phyloP scores from a whole-genome alignment of 208 protist species.

The Trypanosoma boissoni region DNA sequence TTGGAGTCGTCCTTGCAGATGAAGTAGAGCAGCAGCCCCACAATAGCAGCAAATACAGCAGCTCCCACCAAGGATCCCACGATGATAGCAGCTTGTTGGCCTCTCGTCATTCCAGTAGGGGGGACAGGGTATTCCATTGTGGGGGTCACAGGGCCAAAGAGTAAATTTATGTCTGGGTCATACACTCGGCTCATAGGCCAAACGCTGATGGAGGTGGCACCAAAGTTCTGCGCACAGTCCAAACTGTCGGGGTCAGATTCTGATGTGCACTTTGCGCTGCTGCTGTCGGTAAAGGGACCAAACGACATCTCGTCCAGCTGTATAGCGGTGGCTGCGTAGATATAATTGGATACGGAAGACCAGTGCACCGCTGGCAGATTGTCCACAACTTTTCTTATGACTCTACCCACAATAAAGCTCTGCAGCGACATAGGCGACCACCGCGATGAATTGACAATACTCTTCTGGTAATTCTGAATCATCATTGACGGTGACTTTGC shows the following conservation, averaged over 20 bases:
- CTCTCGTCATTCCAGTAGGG: conserved; percentile 9
- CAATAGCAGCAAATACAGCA: conserved; percentile 5
- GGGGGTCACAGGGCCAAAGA: conserved; percentile 23
- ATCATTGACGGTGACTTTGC: conserved; percentile 5
- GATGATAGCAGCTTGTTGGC: conserved; percentile 28
- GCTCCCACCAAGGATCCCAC: conserved; percentile 11
- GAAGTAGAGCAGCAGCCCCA: background rate
- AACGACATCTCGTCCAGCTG: conserved; percentile 27
- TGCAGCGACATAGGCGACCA: conserved; percentile 13
- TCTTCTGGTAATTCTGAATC: conserved; percentile 13
- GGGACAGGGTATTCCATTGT: conserved; percentile 29
- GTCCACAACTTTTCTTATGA: conserved; percentile 13
- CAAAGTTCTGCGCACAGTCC: conserved; percentile 35
- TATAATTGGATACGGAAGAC: conserved; percentile 7
- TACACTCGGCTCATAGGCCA: conserved; percentile 31
- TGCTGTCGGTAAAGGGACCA: conserved; percentile 20
- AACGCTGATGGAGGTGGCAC: conserved; percentile 35
- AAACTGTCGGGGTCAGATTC: no score
- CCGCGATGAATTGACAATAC: background rate
- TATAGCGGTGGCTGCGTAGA: conserved; percentile 26
- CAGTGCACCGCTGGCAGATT: conserved; percentile 19
- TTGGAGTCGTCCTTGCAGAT: conserved; percentile 27
- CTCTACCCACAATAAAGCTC: conserved; percentile 4
- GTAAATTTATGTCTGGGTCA: conserved; percentile 17
- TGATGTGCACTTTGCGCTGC: no score